phyloP scores from a whole-genome alignment of 2,329 filamentous ascomycete genomes.

The Sporothrix inflata region DNA sequence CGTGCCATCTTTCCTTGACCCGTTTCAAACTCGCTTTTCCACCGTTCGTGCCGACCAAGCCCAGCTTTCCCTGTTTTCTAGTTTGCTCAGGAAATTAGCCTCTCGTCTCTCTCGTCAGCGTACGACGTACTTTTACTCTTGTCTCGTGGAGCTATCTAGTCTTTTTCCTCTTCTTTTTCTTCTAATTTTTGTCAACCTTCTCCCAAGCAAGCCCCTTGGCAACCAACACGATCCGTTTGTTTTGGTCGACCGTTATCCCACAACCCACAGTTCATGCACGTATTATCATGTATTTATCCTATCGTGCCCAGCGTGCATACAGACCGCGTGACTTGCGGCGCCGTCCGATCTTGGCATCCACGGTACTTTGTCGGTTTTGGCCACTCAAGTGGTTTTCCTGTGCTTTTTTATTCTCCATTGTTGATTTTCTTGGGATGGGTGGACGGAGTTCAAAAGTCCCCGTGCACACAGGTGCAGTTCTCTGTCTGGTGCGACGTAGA shows the following conservation, averaged over 20 bases:
- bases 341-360: constrained; percentile 6
- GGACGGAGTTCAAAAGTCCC: not conserved
- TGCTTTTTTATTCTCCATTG: not conserved
- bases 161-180: not conserved
- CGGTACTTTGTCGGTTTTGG: constrained; percentile 10
- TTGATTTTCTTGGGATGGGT: constrained; percentile 20
- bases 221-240: not conserved
- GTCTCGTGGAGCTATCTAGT: not conserved
- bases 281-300: not conserved
- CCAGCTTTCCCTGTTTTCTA: not conserved
- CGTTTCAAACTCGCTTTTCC: not conserved
- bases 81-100: not conserved
- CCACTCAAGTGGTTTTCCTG: not conserved
- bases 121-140: not conserved
- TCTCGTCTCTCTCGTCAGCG: not conserved
- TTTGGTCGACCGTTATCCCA: not conserved
- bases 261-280: not conserved
- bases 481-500: constrained; percentile 17
- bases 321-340: not conserved
- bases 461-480: constrained; percentile 6
- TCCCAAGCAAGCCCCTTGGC: constrained; percentile 7
- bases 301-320: not conserved
- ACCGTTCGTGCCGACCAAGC: no score
- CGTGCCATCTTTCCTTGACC: not conserved
- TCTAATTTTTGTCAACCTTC: not conserved